phyloP scores from a whole-genome alignment of 805 yeast genomes.

The Cyberlindnera veronae region DNA sequence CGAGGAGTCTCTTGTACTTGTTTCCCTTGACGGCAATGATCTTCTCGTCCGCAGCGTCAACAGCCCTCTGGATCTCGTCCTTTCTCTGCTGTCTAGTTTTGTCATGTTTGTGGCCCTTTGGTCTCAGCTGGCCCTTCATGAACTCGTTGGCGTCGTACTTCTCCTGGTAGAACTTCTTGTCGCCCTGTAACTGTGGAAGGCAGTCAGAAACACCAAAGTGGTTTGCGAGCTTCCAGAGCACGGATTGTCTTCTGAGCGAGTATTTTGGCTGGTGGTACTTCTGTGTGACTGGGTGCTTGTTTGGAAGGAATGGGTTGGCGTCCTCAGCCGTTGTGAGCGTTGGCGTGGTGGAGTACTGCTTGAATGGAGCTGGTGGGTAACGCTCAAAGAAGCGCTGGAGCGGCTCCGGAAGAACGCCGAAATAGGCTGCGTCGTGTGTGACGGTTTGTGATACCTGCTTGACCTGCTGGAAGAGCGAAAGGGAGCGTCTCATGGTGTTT shows the following conservation, averaged over 20 bases:
- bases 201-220: constrained; percentile 76
- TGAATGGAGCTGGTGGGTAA: constrained; percentile 83
- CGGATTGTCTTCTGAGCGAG: constrained; percentile 80
- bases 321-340: constrained; percentile 61
- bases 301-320: constrained; percentile 86
- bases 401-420: constrained; percentile 61
- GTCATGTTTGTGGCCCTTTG: constrained; percentile 82
- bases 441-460: neutral
- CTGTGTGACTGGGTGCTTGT: constrained; percentile 79
- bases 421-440: constrained; percentile 38
- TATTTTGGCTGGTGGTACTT: constrained; percentile 71
- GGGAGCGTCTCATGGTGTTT: constrained; percentile 5
- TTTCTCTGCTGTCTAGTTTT: constrained; percentile 57
- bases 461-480: constrained; percentile 7
- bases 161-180: constrained; percentile 72
- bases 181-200: constrained; percentile 51
- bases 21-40: constrained; percentile 46
- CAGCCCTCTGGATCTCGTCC: constrained; percentile 60
- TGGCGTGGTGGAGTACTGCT: constrained; percentile 60
- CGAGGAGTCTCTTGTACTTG: constrained; percentile 25
- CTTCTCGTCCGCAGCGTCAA: constrained; percentile 61
- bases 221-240: constrained; percentile 75
- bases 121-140: constrained; percentile 72
- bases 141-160: constrained; percentile 66
- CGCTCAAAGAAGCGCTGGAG: constrained; percentile 72